Evolutionary conservation across 768 basidiomycete genomes (phyloP).

Genomic region (Tricholoma sp.): DNA sequence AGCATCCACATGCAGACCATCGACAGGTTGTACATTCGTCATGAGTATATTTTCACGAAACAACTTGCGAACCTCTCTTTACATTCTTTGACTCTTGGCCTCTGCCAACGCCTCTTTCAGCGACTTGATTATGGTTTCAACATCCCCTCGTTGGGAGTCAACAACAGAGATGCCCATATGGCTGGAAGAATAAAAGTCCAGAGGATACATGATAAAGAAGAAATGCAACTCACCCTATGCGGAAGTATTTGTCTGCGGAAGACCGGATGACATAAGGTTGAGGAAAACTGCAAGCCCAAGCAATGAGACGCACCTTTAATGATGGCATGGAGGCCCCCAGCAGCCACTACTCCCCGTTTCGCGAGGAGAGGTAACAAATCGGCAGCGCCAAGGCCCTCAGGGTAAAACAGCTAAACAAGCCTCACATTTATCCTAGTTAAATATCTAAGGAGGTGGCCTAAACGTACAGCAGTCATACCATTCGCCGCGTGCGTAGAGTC

Average conservation of each 20-base stretch:
- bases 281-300: neutral
- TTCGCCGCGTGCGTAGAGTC: conserved; percentile 68
- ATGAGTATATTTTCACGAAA: neutral
- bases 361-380: conserved; percentile 75
- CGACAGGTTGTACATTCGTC: neutral
- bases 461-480: conserved; percentile 85
- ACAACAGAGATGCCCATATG: conserved; percentile 92
- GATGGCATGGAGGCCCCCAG: conserved; percentile 80
- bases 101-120: conserved; percentile 54
- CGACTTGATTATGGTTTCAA: conserved; percentile 64
- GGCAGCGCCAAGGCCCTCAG: conserved; percentile 68
- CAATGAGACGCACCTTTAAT: conserved; percentile 60
- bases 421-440: neutral
- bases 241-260: conserved; percentile 76
- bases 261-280: neutral
- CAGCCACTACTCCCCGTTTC: conserved; percentile 71
- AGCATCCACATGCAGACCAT: neutral
- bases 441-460: neutral
- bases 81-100: conserved; percentile 20
- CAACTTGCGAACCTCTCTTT: neutral
- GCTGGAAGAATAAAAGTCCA: conserved; percentile 27
- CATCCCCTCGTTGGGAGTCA: conserved; percentile 62
- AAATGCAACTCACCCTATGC: conserved; percentile 58
- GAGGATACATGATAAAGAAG: conserved; percentile 2
- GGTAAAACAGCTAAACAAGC: conserved; percentile 63